Evolutionary conservation across 2,329 filamentous ascomycete genomes (phyloP).

Genomic region (Zymoseptoria ardabiliae): DNA sequence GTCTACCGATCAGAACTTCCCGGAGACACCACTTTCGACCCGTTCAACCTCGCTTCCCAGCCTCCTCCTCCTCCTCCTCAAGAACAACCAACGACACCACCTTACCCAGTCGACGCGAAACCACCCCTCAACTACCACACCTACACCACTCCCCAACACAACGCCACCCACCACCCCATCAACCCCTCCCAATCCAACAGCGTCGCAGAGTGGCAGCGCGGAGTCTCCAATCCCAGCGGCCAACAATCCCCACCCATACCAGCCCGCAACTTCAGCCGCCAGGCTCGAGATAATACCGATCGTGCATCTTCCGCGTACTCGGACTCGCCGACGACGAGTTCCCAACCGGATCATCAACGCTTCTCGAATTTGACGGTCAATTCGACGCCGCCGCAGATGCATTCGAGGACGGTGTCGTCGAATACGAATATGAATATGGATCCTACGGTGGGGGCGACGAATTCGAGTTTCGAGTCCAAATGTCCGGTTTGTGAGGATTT

Average conservation of each 20-base stretch:
- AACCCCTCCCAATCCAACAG: slow-evolving; percentile 7
- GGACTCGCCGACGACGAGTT: background rate
- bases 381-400: background rate
- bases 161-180: slow-evolving; percentile 7
- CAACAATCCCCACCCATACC: background rate
- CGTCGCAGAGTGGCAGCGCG: slow-evolving; percentile 16
- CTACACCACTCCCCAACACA: slow-evolving; percentile 9
- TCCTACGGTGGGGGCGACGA: background rate
- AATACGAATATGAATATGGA: background rate
- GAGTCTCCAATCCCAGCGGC: background rate
- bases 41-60: slow-evolving; percentile 9
- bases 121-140: slow-evolving; percentile 11
- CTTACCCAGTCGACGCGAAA: slow-evolving; percentile 6
- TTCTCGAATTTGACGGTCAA: background rate
- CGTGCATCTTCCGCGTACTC: slow-evolving; percentile 1
- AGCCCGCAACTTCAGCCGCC: background rate
- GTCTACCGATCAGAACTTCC: slow-evolving; percentile 25
- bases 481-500: slow-evolving; percentile 28
- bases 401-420: background rate
- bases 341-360: background rate
- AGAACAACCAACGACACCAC: slow-evolving; percentile 2
- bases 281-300: background rate
- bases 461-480: slow-evolving; percentile 7
- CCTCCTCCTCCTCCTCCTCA: slow-evolving; percentile 15
- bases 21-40: slow-evolving; percentile 18